Evolutionary conservation across 148 eudicot species (phyloP), one percentile per base, ranked within the genome.

Genomic region (Heliosperma pusillum): DNA sequence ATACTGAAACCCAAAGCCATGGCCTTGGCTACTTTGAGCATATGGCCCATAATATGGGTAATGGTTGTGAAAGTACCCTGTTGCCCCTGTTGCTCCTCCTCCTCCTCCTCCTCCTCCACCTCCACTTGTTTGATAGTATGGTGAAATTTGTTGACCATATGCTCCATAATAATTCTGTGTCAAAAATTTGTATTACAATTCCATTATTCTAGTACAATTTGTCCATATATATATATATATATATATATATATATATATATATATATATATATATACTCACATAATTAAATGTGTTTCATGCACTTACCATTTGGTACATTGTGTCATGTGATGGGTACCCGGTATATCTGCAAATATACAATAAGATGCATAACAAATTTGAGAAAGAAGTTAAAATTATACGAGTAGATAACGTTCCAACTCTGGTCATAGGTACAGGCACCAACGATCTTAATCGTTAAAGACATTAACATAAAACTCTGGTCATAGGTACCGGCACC

Each of bases 321-420:
- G 80, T 69, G 30, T 87, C 90, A 77, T 85, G 90, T 33, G 40
- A 33, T 69, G 90, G 77, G 78, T 82, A 87, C 21, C 90, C 88
- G 64, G 78, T 76, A 66, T 79, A 87, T 69, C 90, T 87, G 86
- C 73, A 76, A 57, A 8, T 30, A 65, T n/a, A 7, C 50, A 52
- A 15, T 53, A n/a, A 59, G 36, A 25, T 29, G 30, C 30, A 33
- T 60, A 36, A 42, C 24, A 10, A 56, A 44, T 10, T 20, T 20
- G 24, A 58, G 25, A n/a, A 22, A 29, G 3, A 40, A 5, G 5
- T 19, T 24, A 11, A 20, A 19, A 1, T 3, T n/a, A n/a, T n/a
- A n/a, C n/a, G n/a, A n/a, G 30, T 29, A 29, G 2, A 29, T 29
- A 29, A 29, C 1, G 1, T 29, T 29, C 30, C 1, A 33, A 33